Evolutionary conservation across 2,329 filamentous ascomycete genomes (phyloP).

Genomic region (Fusarium denticulatum): DNA sequence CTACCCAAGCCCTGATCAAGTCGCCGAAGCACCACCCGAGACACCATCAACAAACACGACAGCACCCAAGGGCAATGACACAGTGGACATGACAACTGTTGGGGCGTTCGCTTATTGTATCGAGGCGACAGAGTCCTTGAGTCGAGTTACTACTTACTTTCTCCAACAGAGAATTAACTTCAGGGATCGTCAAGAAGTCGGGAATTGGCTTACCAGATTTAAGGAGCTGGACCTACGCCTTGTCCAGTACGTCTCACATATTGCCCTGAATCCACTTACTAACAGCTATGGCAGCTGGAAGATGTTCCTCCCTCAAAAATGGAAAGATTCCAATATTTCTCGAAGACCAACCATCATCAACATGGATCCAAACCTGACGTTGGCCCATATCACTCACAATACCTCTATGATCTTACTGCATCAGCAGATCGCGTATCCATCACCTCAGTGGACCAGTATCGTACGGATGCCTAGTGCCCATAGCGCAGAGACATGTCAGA

Average conservation of each 20-base stretch:
- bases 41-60: not conserved
- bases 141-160: conserved; percentile 56
- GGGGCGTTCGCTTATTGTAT: conserved; percentile 59
- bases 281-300: conserved; percentile 47
- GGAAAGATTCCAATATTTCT: conserved; percentile 51
- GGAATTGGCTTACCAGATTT: conserved; percentile 56
- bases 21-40: conserved; percentile 15
- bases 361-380: conserved; percentile 59
- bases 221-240: conserved; percentile 59
- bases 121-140: conserved; percentile 58
- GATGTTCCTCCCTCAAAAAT: conserved; percentile 31
- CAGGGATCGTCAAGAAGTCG: conserved; percentile 51
- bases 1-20: conserved; percentile 41
- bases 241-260: conserved; percentile 47
- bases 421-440: conserved; percentile 58
- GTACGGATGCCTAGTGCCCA: conserved; percentile 53
- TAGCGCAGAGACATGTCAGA: conserved; percentile 60
- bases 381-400: conserved; percentile 61
- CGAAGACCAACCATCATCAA: conserved; percentile 45
- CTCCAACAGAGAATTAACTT: conserved; percentile 55
- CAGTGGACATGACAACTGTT: conserved; percentile 49
- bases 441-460: conserved; percentile 41
- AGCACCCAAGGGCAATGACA: not conserved
- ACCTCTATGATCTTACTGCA: conserved; percentile 61
- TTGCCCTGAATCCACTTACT: accelerated